Conservation (phyloP, 2,329 filamentous ascomycete species). For the Xylaria polymorpha region DNA sequence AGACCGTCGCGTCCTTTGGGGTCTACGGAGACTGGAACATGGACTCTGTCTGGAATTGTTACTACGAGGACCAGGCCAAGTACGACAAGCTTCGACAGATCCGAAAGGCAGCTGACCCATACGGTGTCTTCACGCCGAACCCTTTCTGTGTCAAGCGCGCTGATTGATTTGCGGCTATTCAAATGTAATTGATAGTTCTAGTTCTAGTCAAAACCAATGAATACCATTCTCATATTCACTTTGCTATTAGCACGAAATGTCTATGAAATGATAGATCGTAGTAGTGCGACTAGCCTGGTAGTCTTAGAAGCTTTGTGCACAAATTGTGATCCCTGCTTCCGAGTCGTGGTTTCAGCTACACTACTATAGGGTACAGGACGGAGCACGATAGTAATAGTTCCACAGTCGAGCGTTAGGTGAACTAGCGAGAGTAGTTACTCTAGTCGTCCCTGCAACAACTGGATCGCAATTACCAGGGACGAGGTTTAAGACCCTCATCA, state of each 20-base stretch:
- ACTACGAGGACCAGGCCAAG: slow-evolving; percentile 54
- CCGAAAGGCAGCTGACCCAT: slow-evolving; percentile 48
- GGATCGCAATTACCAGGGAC: not conserved
- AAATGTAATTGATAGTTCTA: not conserved
- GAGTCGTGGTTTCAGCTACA: not conserved
- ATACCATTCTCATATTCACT: not conserved
- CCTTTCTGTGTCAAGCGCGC: slow-evolving; percentile 48
- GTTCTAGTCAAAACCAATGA: not conserved
- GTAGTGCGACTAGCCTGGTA: not conserved
- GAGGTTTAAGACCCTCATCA: not conserved
- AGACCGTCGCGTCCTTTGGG: slow-evolving; percentile 56
- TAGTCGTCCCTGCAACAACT: not conserved
- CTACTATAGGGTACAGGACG: not conserved
- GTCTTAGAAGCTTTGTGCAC: not conserved
- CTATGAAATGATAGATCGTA: not conserved
- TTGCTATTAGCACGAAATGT: not conserved
- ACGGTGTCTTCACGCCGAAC: slow-evolving; percentile 48
- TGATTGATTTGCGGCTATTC: slow-evolving; percentile 33
- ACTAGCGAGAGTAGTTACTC: not conserved
- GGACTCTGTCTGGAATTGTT: slow-evolving; percentile 52
- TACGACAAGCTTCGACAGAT: slow-evolving; percentile 54
- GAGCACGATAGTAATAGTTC: not conserved
- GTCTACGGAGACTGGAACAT: slow-evolving; percentile 55
- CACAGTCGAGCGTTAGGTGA: not conserved
- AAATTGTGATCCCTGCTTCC: too few relatives aligned